These are phyloP conservation scores for Takashimella koratensis DNA, from an alignment of 1,284 basidiomycete genomes.

Conservation along the genomic window DNA sequence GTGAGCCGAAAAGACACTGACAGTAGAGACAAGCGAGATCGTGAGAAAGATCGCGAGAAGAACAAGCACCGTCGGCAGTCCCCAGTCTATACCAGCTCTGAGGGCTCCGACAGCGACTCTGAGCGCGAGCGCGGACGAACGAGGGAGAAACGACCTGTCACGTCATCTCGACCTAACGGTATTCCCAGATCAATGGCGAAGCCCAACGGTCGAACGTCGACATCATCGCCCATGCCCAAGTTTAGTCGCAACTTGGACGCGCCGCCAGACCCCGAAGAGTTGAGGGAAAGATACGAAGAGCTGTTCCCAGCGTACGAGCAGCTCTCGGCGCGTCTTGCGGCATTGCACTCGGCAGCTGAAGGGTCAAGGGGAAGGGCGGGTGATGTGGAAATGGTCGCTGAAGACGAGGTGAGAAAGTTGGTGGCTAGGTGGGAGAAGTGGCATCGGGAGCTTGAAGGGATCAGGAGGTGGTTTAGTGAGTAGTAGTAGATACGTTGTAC, in stretches of 20 bases:
- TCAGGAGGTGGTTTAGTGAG: conserved; percentile 34
- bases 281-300: conserved; percentile 40
- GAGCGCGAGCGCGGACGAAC: neutral
- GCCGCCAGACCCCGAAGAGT: conserved; percentile 21
- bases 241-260: no score
- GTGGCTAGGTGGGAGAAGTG: conserved; percentile 35
- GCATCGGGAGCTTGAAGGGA: conserved; percentile 38
- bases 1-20: neutral
- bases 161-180: neutral
- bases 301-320: conserved; percentile 38
- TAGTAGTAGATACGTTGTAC: no score
- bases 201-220: no score
- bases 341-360: conserved; percentile 24
- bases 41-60: neutral
- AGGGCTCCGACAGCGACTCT: neutral
- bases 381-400: conserved; percentile 6
- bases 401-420: conserved; percentile 27
- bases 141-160: neutral
- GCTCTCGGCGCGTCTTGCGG: conserved; percentile 23
- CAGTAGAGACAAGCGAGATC: neutral
- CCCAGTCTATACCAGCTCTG: neutral
- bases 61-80: neutral
- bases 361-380: conserved; percentile 11
- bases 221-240: no score
- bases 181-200: neutral